Base-by-base conservation (phyloP, 164 flowering plant genomes). In the Aristolochia contorta region DNA sequence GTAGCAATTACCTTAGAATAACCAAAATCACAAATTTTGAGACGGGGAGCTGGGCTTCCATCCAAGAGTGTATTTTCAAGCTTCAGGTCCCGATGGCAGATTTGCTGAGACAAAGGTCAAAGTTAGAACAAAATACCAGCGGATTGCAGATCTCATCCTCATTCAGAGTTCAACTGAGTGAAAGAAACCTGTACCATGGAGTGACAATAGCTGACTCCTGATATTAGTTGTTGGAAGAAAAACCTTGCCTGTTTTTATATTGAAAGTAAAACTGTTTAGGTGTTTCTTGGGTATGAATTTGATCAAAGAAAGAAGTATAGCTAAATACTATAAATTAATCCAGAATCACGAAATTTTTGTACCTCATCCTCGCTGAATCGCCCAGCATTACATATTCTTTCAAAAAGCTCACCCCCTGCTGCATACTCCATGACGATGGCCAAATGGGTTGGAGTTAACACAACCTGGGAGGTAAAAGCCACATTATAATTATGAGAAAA, bases 201-300 rank as follows among this genome's bases (percentile, higher is more conserved):
- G 69, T 88, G 97, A 54, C 97, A 91, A 69, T 86, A 91, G 66
- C 91, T 83, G 64, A 91, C 93, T 71, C 97, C 96, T n/a, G 97
- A 91, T 71, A 91, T 82, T 59, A 91, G 78, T 68, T 91, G 97
- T 73, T 85, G 97, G 59, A 91, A 91, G 82, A 83, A 91, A 67
- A 77, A 91, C 63, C 90, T 80, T 16, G 90, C 91, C 94, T 88
- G 86, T 41, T 67, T 22, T 0, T 14, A 37, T 3, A 37, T 37
- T 37, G 12, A 8, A 37, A 37, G 43, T 0, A 4, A 37, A 37
- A 37, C 43, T 6, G 43, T 37, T 37, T 10, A 37, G 43, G 7
- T 3, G 43, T 37, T 37, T 3, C 12, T 3, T 32, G 10, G 9
- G 10, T 7, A 37, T 37, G 12, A 37, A 37, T 37, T 37, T 37